These are phyloP conservation scores for Candida germanica DNA, from an alignment of 805 yeast genomes.

Conservation along the genomic window DNA sequence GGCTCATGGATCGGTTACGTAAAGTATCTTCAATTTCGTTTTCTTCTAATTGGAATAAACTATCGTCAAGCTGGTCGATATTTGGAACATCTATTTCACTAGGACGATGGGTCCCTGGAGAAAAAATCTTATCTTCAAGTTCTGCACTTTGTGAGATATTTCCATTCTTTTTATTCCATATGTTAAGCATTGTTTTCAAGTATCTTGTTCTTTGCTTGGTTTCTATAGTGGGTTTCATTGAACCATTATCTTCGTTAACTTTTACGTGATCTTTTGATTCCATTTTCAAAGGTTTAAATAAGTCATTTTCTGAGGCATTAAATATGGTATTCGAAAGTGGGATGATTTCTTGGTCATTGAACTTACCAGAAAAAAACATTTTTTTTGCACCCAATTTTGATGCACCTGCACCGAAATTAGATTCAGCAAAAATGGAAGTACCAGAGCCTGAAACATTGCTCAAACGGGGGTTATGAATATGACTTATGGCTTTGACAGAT, in stretches of 20 bases:
- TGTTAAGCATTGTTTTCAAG: constrained; percentile 1
- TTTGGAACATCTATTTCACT: constrained; percentile 20
- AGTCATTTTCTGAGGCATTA: constrained; percentile 1
- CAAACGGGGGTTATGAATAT: no score
- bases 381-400: neutral
- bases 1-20: no score
- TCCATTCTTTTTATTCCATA: constrained; percentile 3
- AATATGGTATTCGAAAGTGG: constrained; percentile 13
- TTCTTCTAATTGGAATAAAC: no score
- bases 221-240: neutral
- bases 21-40: no score
- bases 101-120: constrained; percentile 26
- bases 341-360: constrained; percentile 13
- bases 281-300: neutral
- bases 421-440: no score
- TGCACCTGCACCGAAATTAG: neutral
- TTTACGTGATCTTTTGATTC: no score
- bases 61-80: no score
- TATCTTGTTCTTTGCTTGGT: neutral
- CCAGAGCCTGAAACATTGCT: no score
- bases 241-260: neutral
- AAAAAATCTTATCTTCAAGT: constrained; percentile 23
- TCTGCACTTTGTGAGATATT: constrained; percentile 12
- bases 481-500: no score
- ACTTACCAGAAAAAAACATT: constrained; percentile 7